Conservation (phyloP, 129 eudicot genomes). For the Artemisia argyi region DNA sequence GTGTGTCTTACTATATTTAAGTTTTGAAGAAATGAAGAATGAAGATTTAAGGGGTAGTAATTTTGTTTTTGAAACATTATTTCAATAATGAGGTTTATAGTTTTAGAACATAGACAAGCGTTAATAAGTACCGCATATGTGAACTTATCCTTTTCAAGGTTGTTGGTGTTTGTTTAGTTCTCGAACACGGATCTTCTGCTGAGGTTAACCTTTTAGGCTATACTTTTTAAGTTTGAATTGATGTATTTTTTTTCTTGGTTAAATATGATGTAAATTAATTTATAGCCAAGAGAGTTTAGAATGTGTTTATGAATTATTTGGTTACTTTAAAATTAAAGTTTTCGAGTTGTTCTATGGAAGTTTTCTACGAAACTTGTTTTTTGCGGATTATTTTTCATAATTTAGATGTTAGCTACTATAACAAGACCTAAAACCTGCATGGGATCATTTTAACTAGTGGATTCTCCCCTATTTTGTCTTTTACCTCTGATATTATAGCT, state of each 20-base stretch:
- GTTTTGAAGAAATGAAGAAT: no score
- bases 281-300: neutral
- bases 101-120: neutral
- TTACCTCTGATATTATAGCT: no score
- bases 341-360: neutral
- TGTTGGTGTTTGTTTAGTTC: neutral
- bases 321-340: neutral
- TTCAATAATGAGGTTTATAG: neutral
- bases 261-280: neutral
- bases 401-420: neutral
- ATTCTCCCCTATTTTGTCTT: no score
- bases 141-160: neutral
- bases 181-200: no score
- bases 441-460: no score
- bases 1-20: no score
- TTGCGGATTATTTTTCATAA: neutral
- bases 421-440: no score
- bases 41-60: neutral
- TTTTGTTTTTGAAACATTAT: neutral
- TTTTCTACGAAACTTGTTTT: neutral
- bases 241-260: no score
- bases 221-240: neutral
- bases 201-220: constrained; percentile 7
- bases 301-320: neutral
- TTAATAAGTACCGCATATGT: neutral